A percentile compares a stretch with the other conserved stretches of the same genome.
These are phyloP conservation scores for Fusarium nisikadoi DNA, from an alignment of 2,329 filamentous ascomycete genomes.

Conservation along the genomic window DNA sequence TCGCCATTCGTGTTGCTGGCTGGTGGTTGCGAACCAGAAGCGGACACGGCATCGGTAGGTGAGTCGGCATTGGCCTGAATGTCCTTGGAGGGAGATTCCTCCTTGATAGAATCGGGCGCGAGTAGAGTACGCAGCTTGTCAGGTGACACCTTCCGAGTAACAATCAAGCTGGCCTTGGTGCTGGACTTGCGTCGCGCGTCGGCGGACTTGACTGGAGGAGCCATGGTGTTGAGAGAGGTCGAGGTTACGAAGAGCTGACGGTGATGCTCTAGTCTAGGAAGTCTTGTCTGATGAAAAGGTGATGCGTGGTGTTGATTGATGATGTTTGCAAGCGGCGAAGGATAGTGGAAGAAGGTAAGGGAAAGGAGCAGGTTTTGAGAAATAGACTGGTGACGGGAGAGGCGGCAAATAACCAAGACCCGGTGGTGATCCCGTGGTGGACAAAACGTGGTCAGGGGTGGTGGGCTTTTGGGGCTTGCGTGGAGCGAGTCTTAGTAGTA, in stretches of 20 bases:
- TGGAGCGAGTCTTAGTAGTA: constrained; percentile 40
- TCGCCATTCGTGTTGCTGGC: constrained; percentile 61
- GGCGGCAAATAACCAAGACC: constrained; percentile 42
- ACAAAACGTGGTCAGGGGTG: constrained; percentile 46
- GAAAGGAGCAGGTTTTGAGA: constrained; percentile 36
- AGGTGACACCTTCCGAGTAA: constrained; percentile 65
- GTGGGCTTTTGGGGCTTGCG: constrained; percentile 47
- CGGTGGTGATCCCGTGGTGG: constrained; percentile 46
- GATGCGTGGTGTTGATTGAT: constrained; percentile 3
- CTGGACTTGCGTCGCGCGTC: constrained; percentile 54
- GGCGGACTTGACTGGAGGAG: constrained; percentile 48
- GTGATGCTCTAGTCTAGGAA: constrained; percentile 14
- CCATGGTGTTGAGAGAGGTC: constrained; percentile 44
- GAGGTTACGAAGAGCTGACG: constrained; percentile 24
- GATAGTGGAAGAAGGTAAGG: constrained; percentile 17
- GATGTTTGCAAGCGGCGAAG: constrained; percentile 17
- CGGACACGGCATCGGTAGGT: constrained; percentile 54
- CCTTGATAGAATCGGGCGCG: constrained; percentile 55
- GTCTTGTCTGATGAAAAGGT: constrained; percentile 6
- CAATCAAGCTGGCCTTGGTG: constrained; percentile 52
- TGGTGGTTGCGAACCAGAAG: constrained; percentile 44
- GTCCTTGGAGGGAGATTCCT: constrained; percentile 56
- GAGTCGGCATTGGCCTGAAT: constrained; percentile 56
- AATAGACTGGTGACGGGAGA: constrained; percentile 43
- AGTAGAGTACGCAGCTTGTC: constrained; percentile 62